Percentiles rank a stretch among this genome's conserved stretches.
Evolutionary conservation across 139 green algal genomes (phyloP).

Genomic region (Limnomonas spitsbergensis): DNA sequence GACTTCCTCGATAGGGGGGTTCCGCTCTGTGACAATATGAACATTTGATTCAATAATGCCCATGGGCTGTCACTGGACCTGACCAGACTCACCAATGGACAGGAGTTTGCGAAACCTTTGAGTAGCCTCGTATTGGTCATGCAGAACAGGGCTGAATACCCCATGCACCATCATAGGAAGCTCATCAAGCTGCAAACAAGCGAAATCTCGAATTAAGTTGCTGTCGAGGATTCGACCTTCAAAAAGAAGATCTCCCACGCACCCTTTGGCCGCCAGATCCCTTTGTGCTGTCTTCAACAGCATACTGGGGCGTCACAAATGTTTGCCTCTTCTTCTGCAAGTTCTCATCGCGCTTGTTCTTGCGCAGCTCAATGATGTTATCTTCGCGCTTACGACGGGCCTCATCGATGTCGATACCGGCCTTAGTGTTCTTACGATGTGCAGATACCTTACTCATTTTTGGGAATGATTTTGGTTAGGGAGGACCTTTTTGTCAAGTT

Average conservation of each 20-base stretch:
- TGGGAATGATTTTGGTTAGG: no score
- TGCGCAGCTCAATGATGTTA: slow-evolving; percentile 94
- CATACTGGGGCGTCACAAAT: slow-evolving; percentile 33
- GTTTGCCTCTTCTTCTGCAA: slow-evolving; percentile 94
- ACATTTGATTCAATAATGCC: no score
- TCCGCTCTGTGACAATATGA: slow-evolving; percentile 73
- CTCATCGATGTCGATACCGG: slow-evolving; percentile 83
- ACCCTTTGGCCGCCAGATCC: slow-evolving; percentile 4
- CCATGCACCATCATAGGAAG: slow-evolving; percentile 91
- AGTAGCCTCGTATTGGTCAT: slow-evolving; percentile 92
- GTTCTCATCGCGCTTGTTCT: slow-evolving; percentile 96
- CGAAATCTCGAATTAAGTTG: no score
- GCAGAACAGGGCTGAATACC: slow-evolving; percentile 74
- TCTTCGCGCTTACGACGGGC: slow-evolving; percentile 92
- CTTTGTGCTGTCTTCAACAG: slow-evolving; percentile 4
- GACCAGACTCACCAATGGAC: slow-evolving; percentile 86
- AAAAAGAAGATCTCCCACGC: slow-evolving; percentile 5
- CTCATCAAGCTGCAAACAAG: slow-evolving; percentile 77
- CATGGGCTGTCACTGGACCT: no score
- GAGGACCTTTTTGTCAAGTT: no score
- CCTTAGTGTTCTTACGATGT: slow-evolving; percentile 1
- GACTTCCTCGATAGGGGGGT: slow-evolving; percentile 98
- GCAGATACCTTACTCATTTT: slow-evolving; percentile 11
- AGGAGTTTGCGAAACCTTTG: slow-evolving; percentile 97
- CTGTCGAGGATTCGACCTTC: background rate